Evolutionary conservation across 2,329 filamentous ascomycete genomes (phyloP).

Genomic region (Penicillium freii): DNA sequence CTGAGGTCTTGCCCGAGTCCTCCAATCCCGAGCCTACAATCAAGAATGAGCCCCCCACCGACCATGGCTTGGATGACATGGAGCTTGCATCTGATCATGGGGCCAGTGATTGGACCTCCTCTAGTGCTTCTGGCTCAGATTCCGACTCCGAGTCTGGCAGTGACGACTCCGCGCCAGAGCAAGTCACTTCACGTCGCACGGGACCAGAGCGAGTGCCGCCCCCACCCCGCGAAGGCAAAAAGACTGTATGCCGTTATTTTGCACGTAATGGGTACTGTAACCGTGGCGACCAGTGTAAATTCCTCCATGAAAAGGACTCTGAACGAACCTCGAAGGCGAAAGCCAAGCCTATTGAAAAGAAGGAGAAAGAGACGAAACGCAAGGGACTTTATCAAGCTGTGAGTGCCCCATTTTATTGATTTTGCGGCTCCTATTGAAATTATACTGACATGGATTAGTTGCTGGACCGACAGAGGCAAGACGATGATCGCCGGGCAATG

Average conservation of each 20-base stretch:
- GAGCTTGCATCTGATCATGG: constrained; percentile 17
- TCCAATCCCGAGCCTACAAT: not conserved
- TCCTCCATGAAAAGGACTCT: constrained; percentile 38
- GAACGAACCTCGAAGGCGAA: constrained; percentile 32
- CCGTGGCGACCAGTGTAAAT: constrained; percentile 44
- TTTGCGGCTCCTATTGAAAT: not conserved
- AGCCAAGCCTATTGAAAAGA: constrained; percentile 22
- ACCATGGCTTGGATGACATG: constrained; percentile 10
- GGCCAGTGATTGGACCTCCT: constrained; percentile 41
- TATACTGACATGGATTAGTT: constrained; percentile 31
- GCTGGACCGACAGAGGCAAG: constrained; percentile 43
- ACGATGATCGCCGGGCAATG: constrained; percentile 44
- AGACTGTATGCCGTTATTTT: constrained; percentile 42
- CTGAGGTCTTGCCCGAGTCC: not conserved
- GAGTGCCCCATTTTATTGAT: constrained; percentile 18
- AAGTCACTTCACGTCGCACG: constrained; percentile 41
- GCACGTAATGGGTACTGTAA: constrained; percentile 43
- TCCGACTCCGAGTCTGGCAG: constrained; percentile 26
- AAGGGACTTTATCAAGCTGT: constrained; percentile 48
- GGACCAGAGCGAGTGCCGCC: constrained; percentile 42
- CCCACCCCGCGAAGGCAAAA: constrained; percentile 37
- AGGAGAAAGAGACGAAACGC: constrained; percentile 28
- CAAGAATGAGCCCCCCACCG: not conserved
- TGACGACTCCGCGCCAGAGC: constrained; percentile 42
- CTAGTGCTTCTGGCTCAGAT: constrained; percentile 33